phyloP scores from a whole-genome alignment of 2,329 filamentous ascomycete genomes.

The Elsinoe perseae region DNA sequence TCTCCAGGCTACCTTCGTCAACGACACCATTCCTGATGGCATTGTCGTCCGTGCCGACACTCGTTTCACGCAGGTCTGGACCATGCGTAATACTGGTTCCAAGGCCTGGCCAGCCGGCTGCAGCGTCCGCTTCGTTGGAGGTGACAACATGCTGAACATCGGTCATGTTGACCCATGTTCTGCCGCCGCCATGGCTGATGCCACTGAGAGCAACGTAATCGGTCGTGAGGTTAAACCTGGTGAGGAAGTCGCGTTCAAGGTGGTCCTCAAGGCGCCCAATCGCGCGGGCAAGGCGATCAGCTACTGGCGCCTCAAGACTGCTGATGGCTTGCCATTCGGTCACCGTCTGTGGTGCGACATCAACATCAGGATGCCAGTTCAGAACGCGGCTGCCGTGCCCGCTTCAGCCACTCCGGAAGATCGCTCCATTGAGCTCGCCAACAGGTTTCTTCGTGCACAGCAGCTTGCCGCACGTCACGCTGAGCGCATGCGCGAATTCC shows the following conservation, averaged over 20 bases:
- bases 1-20: constrained; percentile 62
- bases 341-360: constrained; percentile 95
- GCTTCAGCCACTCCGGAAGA: neutral
- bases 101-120: constrained; percentile 79
- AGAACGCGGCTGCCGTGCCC: neutral
- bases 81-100: constrained; percentile 74
- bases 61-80: constrained; percentile 85
- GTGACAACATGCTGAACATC: constrained; percentile 92
- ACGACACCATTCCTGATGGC: constrained; percentile 72
- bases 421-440: neutral
- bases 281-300: constrained; percentile 77
- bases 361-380: constrained; percentile 44
- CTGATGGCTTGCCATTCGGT: constrained; percentile 74
- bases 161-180: constrained; percentile 73
- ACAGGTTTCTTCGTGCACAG: neutral
- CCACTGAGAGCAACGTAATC: constrained; percentile 75
- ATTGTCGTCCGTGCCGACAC: constrained; percentile 61
- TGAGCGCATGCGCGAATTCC: constrained; percentile 7
- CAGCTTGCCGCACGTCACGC: neutral
- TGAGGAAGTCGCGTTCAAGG: constrained; percentile 70
- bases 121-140: constrained; percentile 83
- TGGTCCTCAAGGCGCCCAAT: constrained; percentile 71
- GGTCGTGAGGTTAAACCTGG: constrained; percentile 62
- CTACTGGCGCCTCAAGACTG: constrained; percentile 88
- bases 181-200: constrained; percentile 65